Percentiles rank a stretch among this genome's conserved stretches.
Evolutionary conservation across 306 rosid genomes (phyloP).

Genomic region (Phaseolus lunatus): DNA sequence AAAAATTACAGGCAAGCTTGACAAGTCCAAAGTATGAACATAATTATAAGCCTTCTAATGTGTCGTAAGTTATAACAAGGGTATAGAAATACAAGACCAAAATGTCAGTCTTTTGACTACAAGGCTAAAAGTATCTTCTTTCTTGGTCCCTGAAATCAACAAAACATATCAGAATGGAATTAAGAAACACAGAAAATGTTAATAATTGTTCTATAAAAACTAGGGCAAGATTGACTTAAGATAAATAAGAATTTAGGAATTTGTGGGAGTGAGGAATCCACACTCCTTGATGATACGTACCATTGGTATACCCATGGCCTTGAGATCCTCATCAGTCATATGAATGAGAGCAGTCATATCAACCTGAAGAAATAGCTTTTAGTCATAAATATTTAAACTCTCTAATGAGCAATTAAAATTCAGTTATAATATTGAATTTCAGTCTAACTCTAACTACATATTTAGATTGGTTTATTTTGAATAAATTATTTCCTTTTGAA

Average conservation of each 20-base stretch:
- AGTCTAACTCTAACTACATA: neutral
- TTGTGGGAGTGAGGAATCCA: neutral
- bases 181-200: neutral
- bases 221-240: conserved; percentile 4
- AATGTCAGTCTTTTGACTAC: conserved; percentile 60
- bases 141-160: conserved; percentile 75
- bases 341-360: conserved; percentile 83
- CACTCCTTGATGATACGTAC: conserved; percentile 47
- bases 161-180: conserved; percentile 18
- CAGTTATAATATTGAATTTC: conserved; percentile 13
- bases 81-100: conserved; percentile 30
- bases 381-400: conserved; percentile 8
- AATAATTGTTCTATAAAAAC: neutral
- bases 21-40: conserved; percentile 20
- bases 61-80: conserved; percentile 14
- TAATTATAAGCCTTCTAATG: conserved; percentile 29
- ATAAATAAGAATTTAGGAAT: conserved; percentile 1
- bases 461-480: neutral
- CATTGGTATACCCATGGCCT: conserved; percentile 86
- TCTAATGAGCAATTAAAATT: neutral
- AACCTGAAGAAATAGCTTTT: conserved; percentile 56
- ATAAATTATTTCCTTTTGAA: neutral
- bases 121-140: conserved; percentile 78
- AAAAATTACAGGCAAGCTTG: conserved; percentile 33
- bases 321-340: conserved; percentile 84